Base-by-base conservation (phyloP, 2,329 filamentous ascomycete species). In the Calonectria ilicicola region DNA sequence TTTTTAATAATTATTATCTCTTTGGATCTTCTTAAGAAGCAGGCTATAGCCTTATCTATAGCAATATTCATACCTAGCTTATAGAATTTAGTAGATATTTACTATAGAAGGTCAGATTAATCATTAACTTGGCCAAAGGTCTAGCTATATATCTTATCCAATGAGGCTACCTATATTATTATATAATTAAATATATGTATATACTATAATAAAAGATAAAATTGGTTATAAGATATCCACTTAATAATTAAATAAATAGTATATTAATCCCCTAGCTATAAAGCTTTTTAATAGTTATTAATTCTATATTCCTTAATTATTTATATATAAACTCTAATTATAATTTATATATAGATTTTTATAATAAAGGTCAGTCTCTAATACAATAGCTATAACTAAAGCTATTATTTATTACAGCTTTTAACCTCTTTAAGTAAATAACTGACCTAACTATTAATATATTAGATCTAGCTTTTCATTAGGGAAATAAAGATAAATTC, bases 331-430 rank as follows among this genome's bases (percentile, higher is more conserved):
- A 69, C 71, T 17, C 68, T 15, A 49, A 62, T 69, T 23, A 21
- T 60, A 65, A 73, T 27, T 63, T 64, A 73, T 40, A 70, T 32
- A 51, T 65, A 73, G 44, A 70, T 32, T 66, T 73, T 56, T 32
- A n/a, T 19, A 29, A 51, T 15, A 58, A 56, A 69, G 51, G 51
- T 70, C 47, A 62, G 65, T 35, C 64, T 46, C 65, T 49, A 74
- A 27, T 47, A 8, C 9, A 46, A 27, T 29, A 69, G 66, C 26
- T 56, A 17, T 9, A 53, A 27, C 21, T 9, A 9, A 40, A 15
- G 49, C 35, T 21, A 32, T 29, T 23, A 60, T 35, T 38, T 26
- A 15, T 5, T 9, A 14, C 63, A 44, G 42, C 17, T 38, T 56
- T 53, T 12, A 49, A 44, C 17, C 51, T 64, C n/a, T 14, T 62